Percentiles rank a stretch among this genome's conserved stretches.
These are phyloP conservation scores for Linderina pennispora DNA, from an alignment of 192 early-diverging fungal species.

Conservation along the genomic window DNA sequence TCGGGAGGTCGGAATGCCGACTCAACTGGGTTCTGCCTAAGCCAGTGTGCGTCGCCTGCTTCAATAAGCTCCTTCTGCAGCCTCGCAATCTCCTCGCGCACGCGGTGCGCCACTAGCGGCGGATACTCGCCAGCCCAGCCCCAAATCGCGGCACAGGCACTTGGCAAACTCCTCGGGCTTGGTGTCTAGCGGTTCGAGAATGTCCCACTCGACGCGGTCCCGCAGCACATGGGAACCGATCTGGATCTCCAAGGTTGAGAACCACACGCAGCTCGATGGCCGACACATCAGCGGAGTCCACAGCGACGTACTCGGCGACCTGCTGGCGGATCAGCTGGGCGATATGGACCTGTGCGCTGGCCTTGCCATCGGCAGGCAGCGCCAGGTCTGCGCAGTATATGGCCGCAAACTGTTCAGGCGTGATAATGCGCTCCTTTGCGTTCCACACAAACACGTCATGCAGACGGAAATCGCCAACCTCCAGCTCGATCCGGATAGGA, in stretches of 20 bases:
- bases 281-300: constrained; percentile 22
- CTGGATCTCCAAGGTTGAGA: constrained; percentile 72
- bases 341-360: constrained; percentile 24
- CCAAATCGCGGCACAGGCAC: constrained; percentile 36
- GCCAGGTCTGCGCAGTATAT: constrained; percentile 76
- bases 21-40: constrained; percentile 38
- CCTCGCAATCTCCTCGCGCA: constrained; percentile 39
- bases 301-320: constrained; percentile 36
- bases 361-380: constrained; percentile 35
- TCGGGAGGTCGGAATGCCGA: constrained; percentile 36
- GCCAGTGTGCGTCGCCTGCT: constrained; percentile 40
- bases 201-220: constrained; percentile 94
- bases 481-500: constrained; percentile 88
- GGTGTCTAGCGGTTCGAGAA: constrained; percentile 47
- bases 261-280: constrained; percentile 41
- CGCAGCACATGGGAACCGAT: constrained; percentile 71
- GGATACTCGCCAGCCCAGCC: constrained; percentile 44
- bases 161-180: constrained; percentile 44
- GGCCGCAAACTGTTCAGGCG: constrained; percentile 80
- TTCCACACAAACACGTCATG: constrained; percentile 94
- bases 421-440: constrained; percentile 71
- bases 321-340: constrained; percentile 44
- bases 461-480: constrained; percentile 77
- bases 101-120: constrained; percentile 42
- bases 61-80: constrained; percentile 35